Evolutionary conservation across 257 asterid species (phyloP), one percentile per base, ranked within the genome.

Genomic region (Primulina tabacum): DNA sequence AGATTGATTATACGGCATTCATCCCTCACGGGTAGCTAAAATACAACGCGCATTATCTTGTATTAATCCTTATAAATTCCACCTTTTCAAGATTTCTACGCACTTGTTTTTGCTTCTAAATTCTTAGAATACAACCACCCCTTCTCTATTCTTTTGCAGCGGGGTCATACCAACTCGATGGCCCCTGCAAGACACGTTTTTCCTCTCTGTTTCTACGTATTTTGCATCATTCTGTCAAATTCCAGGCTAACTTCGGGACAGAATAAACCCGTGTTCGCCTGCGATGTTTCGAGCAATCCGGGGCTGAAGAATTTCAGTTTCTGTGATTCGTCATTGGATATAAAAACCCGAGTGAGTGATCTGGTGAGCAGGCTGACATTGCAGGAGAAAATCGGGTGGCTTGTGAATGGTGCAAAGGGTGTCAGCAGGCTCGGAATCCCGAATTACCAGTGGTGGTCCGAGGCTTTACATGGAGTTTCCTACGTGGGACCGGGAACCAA

Each of bases 401-500:
- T 88, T 18, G 90, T 84, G 24, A 76, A 76, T 50, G 67, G 65
- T 3, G 80, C 95, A 0, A 73, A 72, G 53, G 88, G 85, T 0
- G 82, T 83, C n/a, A 76, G 78, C 16, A 64, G 92, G 40, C 87
- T 90, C 5, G 96, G 96, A 0, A 84, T 90, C 14, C 95, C 96
- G 30, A 68, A 64, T 34, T 90, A 90, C 72, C 87, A 88, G 60
- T 90, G 96, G 96, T 90, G 96, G 96, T 90, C 96, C 6, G 96
- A 90, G 79, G 92, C 95, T 10, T 67, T 90, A 63, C 96, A 90
- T 60, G 96, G 96, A 6, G 84, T 90, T 3, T 84, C 96, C 1
- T 66, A 73, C 21, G 65, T 68, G 38, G 96, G 96, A 12, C 89
- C 88, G 1, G 96, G 96, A 0, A 71, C 84, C 43, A 70, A 56